These are phyloP conservation scores for Puccinia novopanici DNA, from an alignment of 1,284 basidiomycete genomes.

Conservation along the genomic window DNA sequence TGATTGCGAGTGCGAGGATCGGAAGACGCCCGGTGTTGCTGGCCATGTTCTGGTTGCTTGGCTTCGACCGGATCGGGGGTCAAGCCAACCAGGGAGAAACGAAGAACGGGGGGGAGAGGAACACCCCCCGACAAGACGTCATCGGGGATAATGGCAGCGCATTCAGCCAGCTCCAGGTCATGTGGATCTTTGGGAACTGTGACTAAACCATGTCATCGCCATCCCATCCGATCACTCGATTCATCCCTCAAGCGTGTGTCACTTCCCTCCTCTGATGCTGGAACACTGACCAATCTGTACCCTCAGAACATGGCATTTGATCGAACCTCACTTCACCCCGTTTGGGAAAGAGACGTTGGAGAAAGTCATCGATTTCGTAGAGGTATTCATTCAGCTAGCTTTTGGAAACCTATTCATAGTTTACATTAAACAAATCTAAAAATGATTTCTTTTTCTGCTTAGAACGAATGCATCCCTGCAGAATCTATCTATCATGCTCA, in stretches of 20 bases:
- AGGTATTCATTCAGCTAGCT: conserved; percentile 63
- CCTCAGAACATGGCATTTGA: conserved; percentile 42
- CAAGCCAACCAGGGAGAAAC: no score
- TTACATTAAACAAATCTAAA: neutral
- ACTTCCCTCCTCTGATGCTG: no score
- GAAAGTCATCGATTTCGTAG: conserved; percentile 80
- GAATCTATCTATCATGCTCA: conserved; percentile 77
- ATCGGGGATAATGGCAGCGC: neutral
- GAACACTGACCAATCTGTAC: neutral
- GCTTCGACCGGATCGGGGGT: no score
- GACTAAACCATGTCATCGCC: neutral
- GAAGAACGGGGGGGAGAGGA: no score
- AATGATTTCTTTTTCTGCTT: neutral
- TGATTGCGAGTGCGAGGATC: conserved; percentile 34
- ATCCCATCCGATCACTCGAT: conserved; percentile 47
- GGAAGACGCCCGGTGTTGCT: conserved; percentile 27
- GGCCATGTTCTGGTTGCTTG: neutral
- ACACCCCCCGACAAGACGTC: neutral
- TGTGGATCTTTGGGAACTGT: no score
- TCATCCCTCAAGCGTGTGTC: conserved; percentile 43
- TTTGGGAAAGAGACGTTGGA: conserved; percentile 81
- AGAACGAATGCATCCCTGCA: conserved; percentile 87
- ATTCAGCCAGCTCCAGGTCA: no score
- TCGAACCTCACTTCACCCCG: conserved; percentile 74
- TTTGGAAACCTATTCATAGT: neutral